These are phyloP conservation scores for Rutstroemia sp. DNA, from an alignment of 2,329 filamentous ascomycete species.

Conservation along the genomic window DNA sequence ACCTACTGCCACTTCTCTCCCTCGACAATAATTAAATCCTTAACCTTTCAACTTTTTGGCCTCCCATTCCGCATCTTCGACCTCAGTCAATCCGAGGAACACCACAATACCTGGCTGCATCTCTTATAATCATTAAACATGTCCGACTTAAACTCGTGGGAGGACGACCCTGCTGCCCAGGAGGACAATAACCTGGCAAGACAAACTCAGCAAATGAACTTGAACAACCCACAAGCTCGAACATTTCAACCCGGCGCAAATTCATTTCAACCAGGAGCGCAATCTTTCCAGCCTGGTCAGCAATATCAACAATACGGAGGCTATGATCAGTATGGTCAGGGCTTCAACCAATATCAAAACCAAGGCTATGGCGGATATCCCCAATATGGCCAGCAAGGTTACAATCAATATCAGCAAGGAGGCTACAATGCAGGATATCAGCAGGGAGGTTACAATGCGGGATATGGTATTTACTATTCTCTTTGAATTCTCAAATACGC, in stretches of 20 bases:
- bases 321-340: conserved; percentile 45
- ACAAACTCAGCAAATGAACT: conserved; percentile 69
- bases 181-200: conserved; percentile 64
- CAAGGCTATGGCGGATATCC: conserved; percentile 48
- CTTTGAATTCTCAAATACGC: not conserved
- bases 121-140: conserved; percentile 39
- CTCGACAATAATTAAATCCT: not conserved
- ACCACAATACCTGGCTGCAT: not conserved
- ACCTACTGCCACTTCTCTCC: not conserved
- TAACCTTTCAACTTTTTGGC: not conserved
- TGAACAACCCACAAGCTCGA: conserved; percentile 43
- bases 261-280: conserved; percentile 66
- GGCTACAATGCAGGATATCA: conserved; percentile 32
- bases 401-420: conserved; percentile 46
- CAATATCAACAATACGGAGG: conserved; percentile 51
- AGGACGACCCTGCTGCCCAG: conserved; percentile 74
- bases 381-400: conserved; percentile 43
- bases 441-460: conserved; percentile 27
- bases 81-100: not conserved
- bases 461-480: conserved; percentile 32
- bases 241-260: conserved; percentile 61
- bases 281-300: conserved; percentile 66
- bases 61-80: not conserved
- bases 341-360: conserved; percentile 46
- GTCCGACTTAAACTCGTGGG: conserved; percentile 92